These are phyloP conservation scores for Claviceps digitariae DNA, from an alignment of 2,329 filamentous ascomycete species.

Conservation along the genomic window DNA sequence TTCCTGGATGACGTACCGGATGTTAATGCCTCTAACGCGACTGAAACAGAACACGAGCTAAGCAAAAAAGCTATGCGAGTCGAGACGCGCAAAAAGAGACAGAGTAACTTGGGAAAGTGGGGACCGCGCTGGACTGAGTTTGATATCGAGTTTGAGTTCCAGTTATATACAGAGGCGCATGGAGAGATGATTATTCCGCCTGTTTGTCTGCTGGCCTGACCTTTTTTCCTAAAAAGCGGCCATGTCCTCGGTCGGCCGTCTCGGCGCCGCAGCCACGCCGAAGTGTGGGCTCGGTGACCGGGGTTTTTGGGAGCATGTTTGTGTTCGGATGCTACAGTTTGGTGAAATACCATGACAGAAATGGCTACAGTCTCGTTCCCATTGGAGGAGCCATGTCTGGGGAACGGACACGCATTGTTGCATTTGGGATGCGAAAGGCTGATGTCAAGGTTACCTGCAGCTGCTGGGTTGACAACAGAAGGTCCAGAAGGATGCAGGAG, in stretches of 20 bases:
- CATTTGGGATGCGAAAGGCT: not conserved
- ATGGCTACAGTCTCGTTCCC: not conserved
- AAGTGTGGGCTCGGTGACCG: slow-evolving; percentile 3
- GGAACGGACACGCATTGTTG: not conserved
- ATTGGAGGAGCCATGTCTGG: not conserved
- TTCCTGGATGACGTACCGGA: slow-evolving; percentile 3
- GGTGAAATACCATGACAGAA: not conserved
- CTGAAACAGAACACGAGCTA: not conserved
- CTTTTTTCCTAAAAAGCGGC: not conserved
- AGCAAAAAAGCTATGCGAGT: not conserved
- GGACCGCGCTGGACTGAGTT: not conserved
- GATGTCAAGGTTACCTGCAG: not conserved
- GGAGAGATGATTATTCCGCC: not conserved
- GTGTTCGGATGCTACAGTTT: not conserved
- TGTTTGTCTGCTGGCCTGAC: not conserved
- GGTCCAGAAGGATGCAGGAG: not conserved
- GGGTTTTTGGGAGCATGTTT: not conserved
- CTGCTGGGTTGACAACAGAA: not conserved
- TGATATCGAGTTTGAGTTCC: not conserved
- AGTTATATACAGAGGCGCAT: not conserved
- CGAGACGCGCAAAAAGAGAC: not conserved
- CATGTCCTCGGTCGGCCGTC: not conserved
- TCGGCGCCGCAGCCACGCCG: slow-evolving; percentile 3
- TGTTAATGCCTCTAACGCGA: not conserved
- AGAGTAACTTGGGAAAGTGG: not conserved